Percentiles rank a stretch among this genome's conserved stretches.
Conservation (phyloP, 768 basidiomycete genomes). For the Gelatoporia subvermispora region DNA sequence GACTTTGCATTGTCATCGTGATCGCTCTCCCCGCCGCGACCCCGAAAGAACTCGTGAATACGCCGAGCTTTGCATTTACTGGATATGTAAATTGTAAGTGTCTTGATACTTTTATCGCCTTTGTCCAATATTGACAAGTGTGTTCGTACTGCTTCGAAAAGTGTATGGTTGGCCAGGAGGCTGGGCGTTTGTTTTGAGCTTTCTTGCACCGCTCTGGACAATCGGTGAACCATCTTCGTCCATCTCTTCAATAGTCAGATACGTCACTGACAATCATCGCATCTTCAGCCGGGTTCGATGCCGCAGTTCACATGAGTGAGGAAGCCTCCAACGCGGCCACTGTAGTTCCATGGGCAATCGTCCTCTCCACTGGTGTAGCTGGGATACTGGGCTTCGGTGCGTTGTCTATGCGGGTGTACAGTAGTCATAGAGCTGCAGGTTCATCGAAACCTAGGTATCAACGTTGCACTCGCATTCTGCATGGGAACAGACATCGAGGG, state of each 20-base stretch:
- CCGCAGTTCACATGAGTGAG: conserved; percentile 54
- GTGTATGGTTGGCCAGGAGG: conserved; percentile 46
- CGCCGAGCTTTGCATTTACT: conserved; percentile 55
- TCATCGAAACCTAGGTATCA: conserved; percentile 38
- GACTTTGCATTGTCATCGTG: conserved; percentile 54
- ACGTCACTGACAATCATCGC: background rate
- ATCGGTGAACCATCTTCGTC: too few species aligned
- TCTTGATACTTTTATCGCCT: conserved; percentile 4
- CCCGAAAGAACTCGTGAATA: conserved; percentile 54
- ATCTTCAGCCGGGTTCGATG: conserved; percentile 38
- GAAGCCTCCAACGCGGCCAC: conserved; percentile 55
- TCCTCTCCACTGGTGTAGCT: conserved; percentile 42
- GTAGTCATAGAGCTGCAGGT: conserved; percentile 23
- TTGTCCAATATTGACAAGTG: too few species aligned
- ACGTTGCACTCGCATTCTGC: conserved; percentile 57
- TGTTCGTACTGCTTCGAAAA: conserved; percentile 23
- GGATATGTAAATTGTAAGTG: conserved; percentile 54
- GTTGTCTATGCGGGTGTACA: conserved; percentile 5
- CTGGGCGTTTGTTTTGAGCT: conserved; percentile 46
- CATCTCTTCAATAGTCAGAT: too few species aligned
- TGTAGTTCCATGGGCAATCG: conserved; percentile 60
- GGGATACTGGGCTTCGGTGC: conserved; percentile 51
- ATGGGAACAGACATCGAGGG: conserved; percentile 46
- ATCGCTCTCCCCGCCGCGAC: conserved; percentile 64
- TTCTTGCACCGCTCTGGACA: conserved; percentile 47